Conservation (phyloP, 768 basidiomycete species). For the Termitomyces eurrhizus region DNA sequence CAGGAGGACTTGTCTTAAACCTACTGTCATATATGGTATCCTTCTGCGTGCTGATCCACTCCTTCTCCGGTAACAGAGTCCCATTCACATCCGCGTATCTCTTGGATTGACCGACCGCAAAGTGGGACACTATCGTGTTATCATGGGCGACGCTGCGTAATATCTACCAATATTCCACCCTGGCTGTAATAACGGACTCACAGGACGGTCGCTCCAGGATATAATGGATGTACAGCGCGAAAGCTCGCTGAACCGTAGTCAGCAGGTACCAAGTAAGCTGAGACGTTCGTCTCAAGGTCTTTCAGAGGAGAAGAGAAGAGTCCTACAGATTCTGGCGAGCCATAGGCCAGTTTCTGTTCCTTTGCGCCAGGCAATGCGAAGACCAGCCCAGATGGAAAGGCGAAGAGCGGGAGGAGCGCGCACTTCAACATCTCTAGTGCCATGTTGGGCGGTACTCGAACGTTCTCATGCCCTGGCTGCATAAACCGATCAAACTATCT, state of each 20-base stretch:
- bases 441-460: background rate
- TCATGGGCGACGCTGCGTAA: constrained; percentile 18
- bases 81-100: constrained; percentile 23
- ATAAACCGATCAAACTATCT: background rate
- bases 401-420: background rate
- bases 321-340: constrained; percentile 17
- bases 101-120: constrained; percentile 20
- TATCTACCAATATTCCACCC: background rate
- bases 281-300: constrained; percentile 21
- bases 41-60: constrained; percentile 16
- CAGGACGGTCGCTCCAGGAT: constrained; percentile 24
- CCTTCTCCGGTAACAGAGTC: constrained; percentile 13
- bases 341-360: constrained; percentile 4
- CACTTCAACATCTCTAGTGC: background rate
- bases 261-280: constrained; percentile 17
- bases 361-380: background rate
- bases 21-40: constrained; percentile 25
- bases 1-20: background rate
- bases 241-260: constrained; percentile 21
- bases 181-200: constrained; percentile 6
- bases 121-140: constrained; percentile 23
- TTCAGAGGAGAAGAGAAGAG: constrained; percentile 16
- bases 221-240: constrained; percentile 20
- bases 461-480: background rate
- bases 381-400: background rate